Evolutionary conservation across 495 filamentous ascomycete genomes (phyloP), one percentile per base, ranked within the genome.

Genomic region (Penicillium turbatum): DNA sequence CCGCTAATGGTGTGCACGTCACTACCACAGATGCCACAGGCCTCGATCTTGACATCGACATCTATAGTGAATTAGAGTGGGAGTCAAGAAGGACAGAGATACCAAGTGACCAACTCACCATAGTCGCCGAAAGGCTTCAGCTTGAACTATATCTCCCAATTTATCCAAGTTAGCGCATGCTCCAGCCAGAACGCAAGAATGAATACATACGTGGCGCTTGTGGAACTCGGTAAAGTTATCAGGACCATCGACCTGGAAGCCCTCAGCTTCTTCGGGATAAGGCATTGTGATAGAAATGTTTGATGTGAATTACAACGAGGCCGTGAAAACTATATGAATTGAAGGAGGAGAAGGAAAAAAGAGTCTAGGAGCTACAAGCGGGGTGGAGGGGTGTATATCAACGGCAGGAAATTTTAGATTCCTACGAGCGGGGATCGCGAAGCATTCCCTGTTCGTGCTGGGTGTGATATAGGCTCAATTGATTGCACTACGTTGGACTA

Each of bases 1-100:
- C 71, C 83, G 44, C 79, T 88, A 48, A 87, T 83, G 38, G 83
- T 89, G 74, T 92, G 88, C 13, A 90, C 82, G 60, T 92, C 89
- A 21, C 81, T 86, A 9, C 85, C 87, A 68, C 88, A 90, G 10
- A 92, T 85, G 60, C 89, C 88, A 67, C 89, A 93, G 49, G 79
- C 80, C 51, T 86, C 82, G 51, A 87, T 81, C 63, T 82, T 79
- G 49, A 91, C 77, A 56, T 91, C 88, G 53, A 91, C 76, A 60
- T 91, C 87, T 73, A 32, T 46, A 13, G 2, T 24, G 4, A 24
- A 24, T 24, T 6, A 43, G 39, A 9, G 37, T 54, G 32, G 62
- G 41, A 38, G 11, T n/a, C n/a, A 16, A 3, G 10, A 45, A 15
- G 29, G 9, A 17, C 8, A 39, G 19, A 16, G 2, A 16, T 7